Percentiles rank a stretch among this genome's conserved stretches.
Conservation (phyloP, 2,329 filamentous ascomycete species). For the Neocatenulostroma microsporum region DNA sequence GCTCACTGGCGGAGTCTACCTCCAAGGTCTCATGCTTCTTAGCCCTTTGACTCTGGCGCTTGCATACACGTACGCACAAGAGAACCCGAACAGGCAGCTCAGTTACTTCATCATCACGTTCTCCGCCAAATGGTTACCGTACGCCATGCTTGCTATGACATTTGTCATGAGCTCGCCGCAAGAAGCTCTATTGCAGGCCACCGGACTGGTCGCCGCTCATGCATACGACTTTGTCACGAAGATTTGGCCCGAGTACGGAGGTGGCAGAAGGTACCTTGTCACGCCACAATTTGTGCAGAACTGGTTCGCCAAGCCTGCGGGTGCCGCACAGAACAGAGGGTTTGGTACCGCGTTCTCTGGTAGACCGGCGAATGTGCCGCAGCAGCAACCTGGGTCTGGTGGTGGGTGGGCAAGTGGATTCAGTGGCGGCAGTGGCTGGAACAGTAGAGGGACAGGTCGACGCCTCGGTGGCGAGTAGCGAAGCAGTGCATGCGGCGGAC, state of each 20-base stretch:
- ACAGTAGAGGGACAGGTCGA: conserved; percentile 53
- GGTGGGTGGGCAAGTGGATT: conserved; percentile 27
- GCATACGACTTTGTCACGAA: conserved; percentile 82
- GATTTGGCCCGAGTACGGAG: conserved; percentile 82
- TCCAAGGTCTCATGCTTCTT: conserved; percentile 47
- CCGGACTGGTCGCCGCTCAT: conserved; percentile 81
- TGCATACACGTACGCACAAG: conserved; percentile 76
- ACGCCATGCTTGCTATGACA: conserved; percentile 67
- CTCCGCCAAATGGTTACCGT: conserved; percentile 72
- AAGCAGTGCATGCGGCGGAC: too few relatives aligned
- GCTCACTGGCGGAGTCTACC: conserved; percentile 37
- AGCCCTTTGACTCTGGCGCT: conserved; percentile 65
- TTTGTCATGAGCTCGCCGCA: conserved; percentile 58
- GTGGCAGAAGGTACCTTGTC: conserved; percentile 65
- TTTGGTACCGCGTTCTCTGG: conserved; percentile 57
- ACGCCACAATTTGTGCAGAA: conserved; percentile 66
- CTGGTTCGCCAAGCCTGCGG: conserved; percentile 49
- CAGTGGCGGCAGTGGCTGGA: conserved; percentile 42
- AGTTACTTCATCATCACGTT: conserved; percentile 78
- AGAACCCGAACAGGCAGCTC: conserved; percentile 68
- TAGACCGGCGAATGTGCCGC: conserved; percentile 28
- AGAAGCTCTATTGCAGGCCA: conserved; percentile 56
- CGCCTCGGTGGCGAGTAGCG: conserved; percentile 45
- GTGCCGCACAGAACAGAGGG: conserved; percentile 39
- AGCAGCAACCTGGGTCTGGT: conserved; percentile 22